phyloP scores from a whole-genome alignment of 352 stramenopile genomes.

The Globisporangium cederbergense region DNA sequence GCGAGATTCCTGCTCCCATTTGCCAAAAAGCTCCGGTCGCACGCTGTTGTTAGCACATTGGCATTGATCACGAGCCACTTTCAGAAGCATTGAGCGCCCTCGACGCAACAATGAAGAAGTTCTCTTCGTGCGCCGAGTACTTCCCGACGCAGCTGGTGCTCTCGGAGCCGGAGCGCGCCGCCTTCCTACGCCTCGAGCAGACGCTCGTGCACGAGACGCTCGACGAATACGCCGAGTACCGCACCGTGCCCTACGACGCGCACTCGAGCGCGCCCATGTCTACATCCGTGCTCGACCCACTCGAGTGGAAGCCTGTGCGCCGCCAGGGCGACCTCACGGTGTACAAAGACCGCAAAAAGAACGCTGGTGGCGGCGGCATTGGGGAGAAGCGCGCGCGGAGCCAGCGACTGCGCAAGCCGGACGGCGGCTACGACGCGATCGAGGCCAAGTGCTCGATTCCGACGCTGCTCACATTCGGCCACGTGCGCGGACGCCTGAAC shows the following conservation, averaged over 20 bases:
- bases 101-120: neutral
- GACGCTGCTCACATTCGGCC: constrained; percentile 15
- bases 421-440: neutral
- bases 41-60: neutral
- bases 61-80: neutral
- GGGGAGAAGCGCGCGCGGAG: neutral
- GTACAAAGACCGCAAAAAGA: constrained; percentile 33
- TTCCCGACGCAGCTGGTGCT: constrained; percentile 21
- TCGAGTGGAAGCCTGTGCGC: constrained; percentile 38
- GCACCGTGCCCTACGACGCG: constrained; percentile 27
- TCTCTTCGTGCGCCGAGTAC: constrained; percentile 6
- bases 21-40: no score
- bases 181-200: constrained; percentile 26
- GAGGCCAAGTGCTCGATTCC: constrained; percentile 15
- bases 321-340: constrained; percentile 33
- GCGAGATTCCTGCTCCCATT: no score
- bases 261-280: constrained; percentile 12
- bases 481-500: constrained; percentile 10
- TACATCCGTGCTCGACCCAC: constrained; percentile 20
- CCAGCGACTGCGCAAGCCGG: constrained; percentile 11
- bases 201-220: constrained; percentile 28
- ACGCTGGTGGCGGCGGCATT: constrained; percentile 9
- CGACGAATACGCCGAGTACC: constrained; percentile 30
- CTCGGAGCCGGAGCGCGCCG: constrained; percentile 21
- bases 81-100: no score